Evolutionary conservation across 2,329 filamentous ascomycete species (phyloP), one percentile per base, ranked within the genome.

Genomic region (Cladorrhinum sp.): DNA sequence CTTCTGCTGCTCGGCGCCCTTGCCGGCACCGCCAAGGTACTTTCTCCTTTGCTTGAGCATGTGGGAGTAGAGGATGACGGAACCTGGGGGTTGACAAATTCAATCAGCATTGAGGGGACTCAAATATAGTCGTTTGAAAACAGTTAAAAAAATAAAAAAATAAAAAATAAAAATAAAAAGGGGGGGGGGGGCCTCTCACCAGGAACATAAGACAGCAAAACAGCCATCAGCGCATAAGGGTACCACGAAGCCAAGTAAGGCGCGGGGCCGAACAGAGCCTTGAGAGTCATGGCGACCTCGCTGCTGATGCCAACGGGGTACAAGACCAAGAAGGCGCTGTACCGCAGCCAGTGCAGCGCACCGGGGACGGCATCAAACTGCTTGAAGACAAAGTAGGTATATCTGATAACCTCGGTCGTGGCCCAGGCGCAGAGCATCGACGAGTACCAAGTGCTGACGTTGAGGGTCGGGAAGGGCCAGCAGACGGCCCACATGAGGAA

Each of bases 11-110:
- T 81, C 79, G 52, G 70, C 69, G 53, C 76, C 72, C 66, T 79
- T 70, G 42, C 42, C 46, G 81, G 83, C 58, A 85, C 84, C 79
- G 92, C 79, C 58, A 12, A 71, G 62, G 57, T 71, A 63, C 82
- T 92, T 96, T 67, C 85, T 82, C 68, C 94, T 83, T 82, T 99
- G 95, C 64, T 82, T 82, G 81, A 98, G 91, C 95, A 99, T 98
- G 76, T 99, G 90, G 21, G 90, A 92, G 73, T 95, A 98, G 61
- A 98, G 77, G 59, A 96, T 83, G 70, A 95, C 96, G 3, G 90
- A 71, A 79, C 91, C 68, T 70, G n/a, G n/a, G n/a, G n/a, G n/a
- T n/a, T n/a, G n/a, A n/a, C n/a, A 53, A 8, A 12, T 10, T 21
- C 18, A 21, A 24, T 50, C 5, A 24, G 18, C 21, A n/a, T n/a